Evolutionary conservation across 257 asterid genomes (phyloP).

Genomic region (Ligustrum vulgare): DNA sequence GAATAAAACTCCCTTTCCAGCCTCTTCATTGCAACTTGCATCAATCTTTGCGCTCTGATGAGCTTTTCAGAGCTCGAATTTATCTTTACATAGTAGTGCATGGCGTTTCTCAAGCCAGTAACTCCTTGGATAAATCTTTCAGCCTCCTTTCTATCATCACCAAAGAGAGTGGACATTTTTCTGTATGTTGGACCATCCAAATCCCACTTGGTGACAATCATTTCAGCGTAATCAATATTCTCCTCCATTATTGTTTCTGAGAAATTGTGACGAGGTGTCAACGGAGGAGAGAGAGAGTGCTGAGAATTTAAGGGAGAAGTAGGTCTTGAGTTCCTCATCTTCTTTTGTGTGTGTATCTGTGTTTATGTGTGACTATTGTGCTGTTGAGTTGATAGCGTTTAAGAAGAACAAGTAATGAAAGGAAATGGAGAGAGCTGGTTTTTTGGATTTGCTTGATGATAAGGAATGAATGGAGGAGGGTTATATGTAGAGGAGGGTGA

Average conservation of each 20-base stretch:
- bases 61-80: slow-evolving; percentile 41
- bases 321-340: slow-evolving; percentile 28
- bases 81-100: slow-evolving; percentile 50
- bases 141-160: slow-evolving; percentile 42
- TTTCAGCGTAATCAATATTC: slow-evolving; percentile 50
- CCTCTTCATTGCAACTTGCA: slow-evolving; percentile 68
- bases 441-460: background rate
- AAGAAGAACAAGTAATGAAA: slow-evolving; percentile 13
- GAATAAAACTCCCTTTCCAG: slow-evolving; percentile 64
- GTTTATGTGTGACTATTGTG: no score
- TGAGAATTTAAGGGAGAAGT: slow-evolving; percentile 40
- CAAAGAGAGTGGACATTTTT: slow-evolving; percentile 38
- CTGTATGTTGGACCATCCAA: slow-evolving; percentile 24
- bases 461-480: background rate
- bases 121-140: slow-evolving; percentile 45
- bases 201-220: slow-evolving; percentile 42
- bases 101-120: slow-evolving; percentile 41
- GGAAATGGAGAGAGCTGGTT: background rate
- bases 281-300: slow-evolving; percentile 24
- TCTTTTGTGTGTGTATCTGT: background rate
- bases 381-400: slow-evolving; percentile 1
- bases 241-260: slow-evolving; percentile 63
- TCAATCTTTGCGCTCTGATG: slow-evolving; percentile 57
- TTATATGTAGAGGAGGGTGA: background rate
- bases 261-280: slow-evolving; percentile 38